Base-by-base conservation (phyloP, 306 rosid genomes). In the Herpetospermum pedunculosum region DNA sequence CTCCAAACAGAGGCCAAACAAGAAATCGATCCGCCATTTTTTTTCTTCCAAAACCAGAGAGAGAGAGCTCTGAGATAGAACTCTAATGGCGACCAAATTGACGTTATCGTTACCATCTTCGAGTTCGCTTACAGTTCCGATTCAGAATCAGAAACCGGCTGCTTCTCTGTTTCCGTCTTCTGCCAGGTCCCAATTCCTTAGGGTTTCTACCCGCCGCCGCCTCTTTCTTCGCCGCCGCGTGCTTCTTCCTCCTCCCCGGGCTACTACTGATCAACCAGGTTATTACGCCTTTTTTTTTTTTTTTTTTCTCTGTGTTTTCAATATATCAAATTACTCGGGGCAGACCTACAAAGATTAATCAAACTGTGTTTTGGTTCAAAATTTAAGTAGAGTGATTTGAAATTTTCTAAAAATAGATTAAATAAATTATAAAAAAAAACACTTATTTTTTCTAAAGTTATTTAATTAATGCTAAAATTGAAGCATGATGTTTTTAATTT, bases 241-340 rank as follows among this genome's bases (percentile, higher is more conserved):
- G 38, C 70, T 87, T 11, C 4, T 82, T 46, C 75, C 83, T 29
- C 81, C 96, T 28, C 70, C 75, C 54, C 87, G 77, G 76, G 98
- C 98, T 67, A 73, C 97, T 4, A 80, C 97, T 50, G 95, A 94
- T 63, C 88, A 85, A 76, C 89, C 84, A 88, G 96, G 96, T 92
- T 52, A 73, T 46, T 44, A 21, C n/a, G n/a, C n/a, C n/a, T n/a
- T n/a, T n/a, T n/a, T n/a, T n/a, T n/a, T n/a, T n/a, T n/a, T n/a
- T n/a, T 62, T 19, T 28, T 58, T 48, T 49, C 4, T 59, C 38
- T 28, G 43, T n/a, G n/a, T n/a, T n/a, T n/a, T n/a, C n/a, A n/a
- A n/a, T n/a, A n/a, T n/a, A n/a, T n/a, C n/a, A n/a, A n/a, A n/a
- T n/a, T n/a, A n/a, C n/a, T n/a, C n/a, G n/a, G n/a, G n/a, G n/a